Percentiles rank a stretch among this genome's conserved stretches.
These are phyloP conservation scores for Mucor plumbeus DNA, from an alignment of 371 early-diverging fungal genomes.

Conservation along the genomic window DNA sequence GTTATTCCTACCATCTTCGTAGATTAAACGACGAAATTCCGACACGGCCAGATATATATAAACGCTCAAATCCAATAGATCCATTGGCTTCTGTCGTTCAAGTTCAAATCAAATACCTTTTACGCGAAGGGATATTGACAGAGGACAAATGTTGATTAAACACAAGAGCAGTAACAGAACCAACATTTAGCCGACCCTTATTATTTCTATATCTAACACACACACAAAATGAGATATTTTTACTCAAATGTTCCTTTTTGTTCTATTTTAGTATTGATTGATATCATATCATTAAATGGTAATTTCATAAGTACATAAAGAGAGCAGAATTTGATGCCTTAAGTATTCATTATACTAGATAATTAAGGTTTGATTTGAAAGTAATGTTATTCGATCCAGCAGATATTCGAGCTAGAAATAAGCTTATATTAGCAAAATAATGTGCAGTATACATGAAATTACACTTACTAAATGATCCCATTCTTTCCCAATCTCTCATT, in stretches of 20 bases:
- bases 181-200: conserved; percentile 4
- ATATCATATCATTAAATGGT: too few species aligned
- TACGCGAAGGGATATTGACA: not conserved
- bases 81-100: conserved; percentile 4
- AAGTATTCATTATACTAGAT: too few species aligned
- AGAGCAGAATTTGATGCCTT: too few species aligned
- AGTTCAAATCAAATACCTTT: not conserved
- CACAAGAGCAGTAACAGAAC: not conserved
- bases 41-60: too few species aligned
- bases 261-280: not conserved
- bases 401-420: too few species aligned
- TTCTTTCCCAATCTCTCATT: too few species aligned
- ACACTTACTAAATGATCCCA: too few species aligned
- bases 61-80: not conserved
- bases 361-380: too few species aligned
- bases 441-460: too few species aligned
- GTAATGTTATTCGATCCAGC: too few species aligned
- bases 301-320: too few species aligned
- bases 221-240: not conserved
- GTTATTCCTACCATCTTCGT: not conserved
- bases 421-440: too few species aligned
- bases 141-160: not conserved
- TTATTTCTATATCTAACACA: not conserved
- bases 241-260: not conserved
- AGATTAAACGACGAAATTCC: not conserved